These are phyloP conservation scores for Microsporum ferrugineum DNA, from an alignment of 2,329 filamentous ascomycete species.

Conservation along the genomic window DNA sequence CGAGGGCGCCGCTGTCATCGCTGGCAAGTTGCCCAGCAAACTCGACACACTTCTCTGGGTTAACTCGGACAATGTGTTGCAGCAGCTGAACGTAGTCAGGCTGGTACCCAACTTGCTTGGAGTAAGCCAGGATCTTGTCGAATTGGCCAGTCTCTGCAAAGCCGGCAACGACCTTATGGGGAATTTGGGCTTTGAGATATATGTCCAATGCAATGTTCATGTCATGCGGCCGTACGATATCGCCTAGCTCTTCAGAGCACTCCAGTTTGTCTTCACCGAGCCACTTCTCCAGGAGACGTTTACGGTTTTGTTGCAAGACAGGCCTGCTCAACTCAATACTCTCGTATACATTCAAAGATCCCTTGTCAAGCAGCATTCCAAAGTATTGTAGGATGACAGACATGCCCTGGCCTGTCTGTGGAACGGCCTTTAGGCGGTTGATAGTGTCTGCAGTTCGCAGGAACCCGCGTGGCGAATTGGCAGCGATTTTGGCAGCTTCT, in stretches of 20 bases:
- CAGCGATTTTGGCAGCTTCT: slow-evolving; percentile 89
- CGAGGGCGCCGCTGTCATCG: slow-evolving; percentile 71
- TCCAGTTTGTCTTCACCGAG: slow-evolving; percentile 90
- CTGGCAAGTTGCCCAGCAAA: slow-evolving; percentile 90
- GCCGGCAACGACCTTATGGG: slow-evolving; percentile 88
- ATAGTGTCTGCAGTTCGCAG: slow-evolving; percentile 90
- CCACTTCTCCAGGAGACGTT: slow-evolving; percentile 97
- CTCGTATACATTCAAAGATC: slow-evolving; percentile 80
- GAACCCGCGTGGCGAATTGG: slow-evolving; percentile 92
- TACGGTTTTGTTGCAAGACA: slow-evolving; percentile 84
- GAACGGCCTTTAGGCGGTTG: slow-evolving; percentile 83
- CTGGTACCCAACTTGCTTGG: slow-evolving; percentile 71
- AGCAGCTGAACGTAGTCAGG: slow-evolving; percentile 91
- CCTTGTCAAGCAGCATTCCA: slow-evolving; percentile 92
- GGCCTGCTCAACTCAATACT: slow-evolving; percentile 87
- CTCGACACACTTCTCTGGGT: slow-evolving; percentile 86
- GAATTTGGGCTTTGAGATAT: slow-evolving; percentile 80
- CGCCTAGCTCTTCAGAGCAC: slow-evolving; percentile 91
- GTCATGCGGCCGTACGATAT: slow-evolving; percentile 83
- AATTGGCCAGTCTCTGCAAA: slow-evolving; percentile 95
- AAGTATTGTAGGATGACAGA: slow-evolving; percentile 96
- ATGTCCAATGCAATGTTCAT: slow-evolving; percentile 75
- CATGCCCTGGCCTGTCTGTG: slow-evolving; percentile 61
- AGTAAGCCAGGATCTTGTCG: slow-evolving; percentile 90
- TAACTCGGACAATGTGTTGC: slow-evolving; percentile 82